Base-by-base conservation (phyloP, 2,329 filamentous ascomycete species). In the Lojkania enalia region DNA sequence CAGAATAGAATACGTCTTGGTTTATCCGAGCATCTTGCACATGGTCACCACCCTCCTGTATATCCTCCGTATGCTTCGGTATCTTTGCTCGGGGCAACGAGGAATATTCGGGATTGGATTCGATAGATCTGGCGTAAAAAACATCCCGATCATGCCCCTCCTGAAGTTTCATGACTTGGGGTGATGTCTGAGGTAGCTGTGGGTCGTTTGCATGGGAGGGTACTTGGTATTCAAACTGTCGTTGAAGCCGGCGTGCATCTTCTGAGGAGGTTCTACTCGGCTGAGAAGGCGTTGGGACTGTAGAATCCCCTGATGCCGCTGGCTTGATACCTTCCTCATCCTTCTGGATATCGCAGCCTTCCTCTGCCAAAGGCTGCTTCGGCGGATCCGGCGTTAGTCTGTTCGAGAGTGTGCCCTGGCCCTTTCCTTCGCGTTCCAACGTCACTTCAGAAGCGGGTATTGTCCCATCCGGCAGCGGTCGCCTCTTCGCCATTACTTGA, bases 71-170 rank as follows among this genome's bases (percentile, higher is more conserved):
- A 42, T 74, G 65, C 47, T 77, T 75, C 1, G 82, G 83, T 44
- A 85, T 70, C 52, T 81, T 81, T 5, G 76, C 69, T 36, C 74
- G 71, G 9, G 82, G 80, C 20, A 81, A 62, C 5, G 79, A 76
- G 3, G 80, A 81, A 6, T 77, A 50, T 3, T 76, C 71, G 3
- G 75, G 69, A 20, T 74, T 73, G 6, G 71, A 69, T 37, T 74
- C 67, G 16, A 67, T 70, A 5, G 79, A 74, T 35, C 76, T 76
- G 16, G 74, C 65, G 53, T 79, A 81, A 63, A 82, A 84, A 9
- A 78, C 77, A 59, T 84, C 81, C 46, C 77, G 71, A 51, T 78
- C 78, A 25, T 76, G 68, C 15, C 71, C 69, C 51, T 67, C 39
- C 44, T 64, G 55, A 41, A 66, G 49, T 47, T 61, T 63, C 29